phyloP scores from a whole-genome alignment of 345 rosid genomes.

The Salix arbutifolia region DNA sequence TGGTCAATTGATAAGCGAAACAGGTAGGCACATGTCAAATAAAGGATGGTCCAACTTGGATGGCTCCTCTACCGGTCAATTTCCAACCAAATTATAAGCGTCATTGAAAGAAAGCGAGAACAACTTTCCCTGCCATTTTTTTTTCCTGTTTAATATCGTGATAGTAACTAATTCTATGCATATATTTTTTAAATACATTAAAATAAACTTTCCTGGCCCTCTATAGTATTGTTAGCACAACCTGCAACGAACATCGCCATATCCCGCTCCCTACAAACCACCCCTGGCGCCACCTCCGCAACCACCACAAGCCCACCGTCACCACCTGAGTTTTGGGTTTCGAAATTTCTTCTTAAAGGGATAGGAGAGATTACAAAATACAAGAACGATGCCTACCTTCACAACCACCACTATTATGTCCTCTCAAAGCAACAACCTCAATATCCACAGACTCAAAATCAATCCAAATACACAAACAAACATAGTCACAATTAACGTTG shows the following conservation, averaged over 20 bases:
- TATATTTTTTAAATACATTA: too few species aligned
- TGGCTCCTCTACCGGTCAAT: too few species aligned
- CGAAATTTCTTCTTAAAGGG: neutral
- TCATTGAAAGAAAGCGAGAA: too few species aligned
- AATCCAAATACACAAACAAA: neutral
- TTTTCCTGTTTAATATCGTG: too few species aligned
- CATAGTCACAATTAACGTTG: constrained; percentile 56
- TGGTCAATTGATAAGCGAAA: too few species aligned
- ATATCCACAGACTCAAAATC: neutral
- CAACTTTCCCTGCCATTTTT: too few species aligned
- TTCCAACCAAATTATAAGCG: too few species aligned
- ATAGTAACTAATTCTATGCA: too few species aligned
- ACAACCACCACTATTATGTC: neutral
- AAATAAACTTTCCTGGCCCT: too few species aligned
- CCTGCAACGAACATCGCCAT: neutral
- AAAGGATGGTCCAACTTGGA: too few species aligned
- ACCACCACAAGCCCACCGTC: neutral
- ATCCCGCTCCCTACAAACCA: neutral
- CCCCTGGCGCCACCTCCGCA: neutral
- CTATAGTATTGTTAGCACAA: too few species aligned
- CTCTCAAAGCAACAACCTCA: neutral
- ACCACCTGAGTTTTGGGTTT: neutral
- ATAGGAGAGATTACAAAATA: neutral
- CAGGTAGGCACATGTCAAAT: too few species aligned
- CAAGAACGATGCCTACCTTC: constrained; percentile 14